Base-by-base conservation (phyloP, 1,284 basidiomycete genomes). In the Kwoniella shivajii region DNA sequence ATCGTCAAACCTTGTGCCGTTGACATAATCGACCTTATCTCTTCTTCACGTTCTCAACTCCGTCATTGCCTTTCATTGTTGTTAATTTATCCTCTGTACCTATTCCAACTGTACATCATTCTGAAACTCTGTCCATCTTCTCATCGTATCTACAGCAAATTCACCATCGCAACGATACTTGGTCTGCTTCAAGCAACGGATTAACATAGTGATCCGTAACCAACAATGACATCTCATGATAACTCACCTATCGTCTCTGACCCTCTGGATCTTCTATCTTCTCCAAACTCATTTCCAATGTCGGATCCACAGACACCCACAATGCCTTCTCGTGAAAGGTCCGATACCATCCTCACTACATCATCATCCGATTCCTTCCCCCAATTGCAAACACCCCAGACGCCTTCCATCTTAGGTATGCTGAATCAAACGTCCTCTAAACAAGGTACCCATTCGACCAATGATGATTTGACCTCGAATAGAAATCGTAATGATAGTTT, bases 291-390 rank as follows among this genome's bases (percentile, higher is more conserved):
- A 5, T 18, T 16, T 9, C 37, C 37, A 16, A 39, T 36, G n/a
- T 36, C 13, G 14, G n/a, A n/a, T n/a, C 42, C 36, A 4, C 31
- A 41, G 20, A 43, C 54, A 42, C 22, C 59, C 22, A 10, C 52
- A 36, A 33, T 31, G 27, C 37, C 50, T 6, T 24, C 38, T 26
- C 47, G 60, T 24, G 45, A 47, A n/a, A 48, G 65, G 18, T 67
- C 65, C 29, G 59, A 63, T 26, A 67, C 65, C 6, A 50, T 62
- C 13, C 44, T 52, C 38, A 63, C 60, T n/a, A 50, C 57, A 6
- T 64, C 63, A 10, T 62, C 64, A 13, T 54, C 64, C 16, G 51
- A 57, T 18, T 61, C 48, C 18, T 51, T 46, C 18, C 57, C 50
- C 7, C 27, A 52, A n/a, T 36, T 60, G 7, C 61, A 60, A 20